Evolutionary conservation across 202 grass and related monocot genomes (phyloP).

Genomic region (Panicum hallii): DNA sequence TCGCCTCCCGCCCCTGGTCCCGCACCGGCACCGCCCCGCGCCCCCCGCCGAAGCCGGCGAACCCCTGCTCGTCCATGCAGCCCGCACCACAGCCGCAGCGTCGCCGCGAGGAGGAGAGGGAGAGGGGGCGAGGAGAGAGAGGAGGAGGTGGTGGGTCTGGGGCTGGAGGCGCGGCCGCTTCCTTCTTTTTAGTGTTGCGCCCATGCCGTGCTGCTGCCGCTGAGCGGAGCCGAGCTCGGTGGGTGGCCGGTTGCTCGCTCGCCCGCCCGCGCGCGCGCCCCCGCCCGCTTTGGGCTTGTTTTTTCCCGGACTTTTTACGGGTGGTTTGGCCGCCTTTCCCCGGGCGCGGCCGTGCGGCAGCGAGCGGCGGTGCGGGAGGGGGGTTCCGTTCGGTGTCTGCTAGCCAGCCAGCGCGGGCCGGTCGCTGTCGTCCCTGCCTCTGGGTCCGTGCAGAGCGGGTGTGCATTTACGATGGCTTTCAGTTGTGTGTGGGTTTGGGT

Average conservation of each 20-base stretch:
- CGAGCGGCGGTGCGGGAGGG: neutral
- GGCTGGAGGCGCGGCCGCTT: conserved; percentile 40
- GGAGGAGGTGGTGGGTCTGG: conserved; percentile 8
- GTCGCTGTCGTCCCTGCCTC: conserved; percentile 27
- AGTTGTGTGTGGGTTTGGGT: conserved; percentile 48
- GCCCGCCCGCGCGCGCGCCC: neutral
- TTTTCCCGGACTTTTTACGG: conserved; percentile 25
- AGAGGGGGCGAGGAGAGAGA: neutral
- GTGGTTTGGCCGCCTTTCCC: conserved; percentile 25
- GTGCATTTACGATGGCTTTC: conserved; percentile 47
- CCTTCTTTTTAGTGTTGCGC: conserved; percentile 62
- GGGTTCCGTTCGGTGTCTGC: conserved; percentile 16
- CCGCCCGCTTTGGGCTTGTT: conserved; percentile 25
- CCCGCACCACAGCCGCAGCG: neutral
- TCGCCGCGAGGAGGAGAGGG: neutral
- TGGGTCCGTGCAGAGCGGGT: conserved; percentile 14
- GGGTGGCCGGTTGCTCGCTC: conserved; percentile 28
- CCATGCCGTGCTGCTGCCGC: conserved; percentile 57
- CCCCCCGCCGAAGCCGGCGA: conserved; percentile 18
- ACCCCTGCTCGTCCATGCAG: conserved; percentile 51
- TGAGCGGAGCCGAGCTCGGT: conserved; percentile 32
- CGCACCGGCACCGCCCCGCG: conserved; percentile 30
- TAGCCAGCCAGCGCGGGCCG: neutral
- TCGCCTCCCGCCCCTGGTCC: conserved; percentile 34
- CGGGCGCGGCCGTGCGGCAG: conserved; percentile 15